Base-by-base conservation (phyloP, 495 filamentous ascomycete genomes). In the Sporormia fimetaria region DNA sequence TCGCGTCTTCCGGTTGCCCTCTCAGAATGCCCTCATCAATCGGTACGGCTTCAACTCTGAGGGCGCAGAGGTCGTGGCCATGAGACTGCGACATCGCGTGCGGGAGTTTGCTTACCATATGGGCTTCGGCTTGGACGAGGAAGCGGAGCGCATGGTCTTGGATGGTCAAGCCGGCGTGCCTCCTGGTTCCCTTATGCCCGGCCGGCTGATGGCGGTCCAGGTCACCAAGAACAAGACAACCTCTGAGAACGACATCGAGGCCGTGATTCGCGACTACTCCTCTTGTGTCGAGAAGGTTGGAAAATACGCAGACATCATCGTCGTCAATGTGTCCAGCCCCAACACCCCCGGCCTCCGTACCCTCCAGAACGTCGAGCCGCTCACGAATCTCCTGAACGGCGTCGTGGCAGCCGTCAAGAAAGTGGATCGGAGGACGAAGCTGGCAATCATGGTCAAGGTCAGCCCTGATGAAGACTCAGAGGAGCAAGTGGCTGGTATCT, bases 141-240 rank as follows among this genome's bases (percentile, higher is more conserved):
- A 70, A 8, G 76, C 75, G 6, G 84, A 87, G 61, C 56, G 72
- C 37, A 68, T 73, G 4, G 74, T 98, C 4, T 57, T 94, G 27
- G 70, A 90, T 44, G 82, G 80, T 9, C 71, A 74, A 31, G 74
- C 68, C 18, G 70, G 66, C 38, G 74, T 70, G 43, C 73, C 63
- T 44, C 81, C 86, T 0, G 90, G 90, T 0, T 83, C 77, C 59
- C 58, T 98, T 44, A 61, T 67, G 23, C 65, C 73, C 0, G 87
- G 87, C 5, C 73, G 78, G 33, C 64, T 96, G 41, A 64, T 96
- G 28, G 79, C 82, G 1, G 85, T 98, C n/a, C 88, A 98, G 57
- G 75, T 98, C 18, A 85, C 88, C n/a, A 95, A 98, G 74, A 96
- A 94, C 63, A 93, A 90, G 65, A 57, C 64, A 28, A 98, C 90